These are phyloP conservation scores for Sporothrix curviconia DNA, from an alignment of 2,329 filamentous ascomycete genomes.

Conservation along the genomic window DNA sequence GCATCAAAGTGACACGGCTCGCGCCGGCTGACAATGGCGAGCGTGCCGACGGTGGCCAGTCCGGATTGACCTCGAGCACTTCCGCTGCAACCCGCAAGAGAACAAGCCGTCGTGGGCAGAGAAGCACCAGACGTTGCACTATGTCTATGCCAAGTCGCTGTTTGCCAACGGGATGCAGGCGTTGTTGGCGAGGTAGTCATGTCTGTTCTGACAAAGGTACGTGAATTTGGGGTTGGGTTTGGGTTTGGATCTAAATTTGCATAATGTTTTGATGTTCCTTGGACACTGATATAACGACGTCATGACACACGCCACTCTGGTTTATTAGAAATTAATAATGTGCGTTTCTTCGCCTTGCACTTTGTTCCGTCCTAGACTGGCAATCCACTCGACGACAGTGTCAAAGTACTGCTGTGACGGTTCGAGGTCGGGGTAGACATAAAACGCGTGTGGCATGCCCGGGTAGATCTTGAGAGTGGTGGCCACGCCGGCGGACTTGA, in stretches of 20 bases:
- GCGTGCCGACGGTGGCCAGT: not conserved
- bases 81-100: not conserved
- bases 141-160: not conserved
- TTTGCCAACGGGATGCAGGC: constrained; percentile 4
- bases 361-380: too few relatives aligned
- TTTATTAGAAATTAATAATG: too few relatives aligned
- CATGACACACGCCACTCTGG: too few relatives aligned
- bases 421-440: constrained; percentile 5
- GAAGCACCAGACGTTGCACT: not conserved
- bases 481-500: not conserved
- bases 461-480: not conserved
- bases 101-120: not conserved
- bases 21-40: not conserved
- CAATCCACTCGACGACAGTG: not conserved
- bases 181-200: not conserved
- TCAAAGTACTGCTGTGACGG: not conserved
- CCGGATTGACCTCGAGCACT: not conserved
- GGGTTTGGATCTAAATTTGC: too few relatives aligned
- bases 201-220: too few relatives aligned
- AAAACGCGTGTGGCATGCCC: constrained; percentile 9
- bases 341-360: too few relatives aligned
- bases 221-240: too few relatives aligned
- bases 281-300: too few relatives aligned
- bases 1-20: not conserved
- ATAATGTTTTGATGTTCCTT: too few relatives aligned